Evolutionary conservation across 768 basidiomycete species (phyloP).

Genomic region (Daedaleopsis sinensis): DNA sequence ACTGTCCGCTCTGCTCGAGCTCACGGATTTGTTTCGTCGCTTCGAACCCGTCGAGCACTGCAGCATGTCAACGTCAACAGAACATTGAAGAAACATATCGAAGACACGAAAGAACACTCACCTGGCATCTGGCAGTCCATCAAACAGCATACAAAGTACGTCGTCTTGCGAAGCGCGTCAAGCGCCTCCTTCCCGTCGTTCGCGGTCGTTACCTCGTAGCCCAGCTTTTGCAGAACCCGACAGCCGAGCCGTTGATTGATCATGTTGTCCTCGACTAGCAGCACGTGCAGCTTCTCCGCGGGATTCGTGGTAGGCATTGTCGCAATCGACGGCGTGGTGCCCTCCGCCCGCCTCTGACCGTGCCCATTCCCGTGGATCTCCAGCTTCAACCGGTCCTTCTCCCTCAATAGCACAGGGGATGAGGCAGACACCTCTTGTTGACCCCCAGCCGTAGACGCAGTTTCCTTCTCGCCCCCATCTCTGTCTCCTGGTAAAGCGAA

Average conservation of each 20-base stretch:
- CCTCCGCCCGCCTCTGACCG: not conserved
- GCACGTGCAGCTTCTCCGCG: slow-evolving; percentile 9
- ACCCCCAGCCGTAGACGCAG: not conserved
- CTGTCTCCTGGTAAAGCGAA: slow-evolving; percentile 17
- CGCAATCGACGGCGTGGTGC: not conserved
- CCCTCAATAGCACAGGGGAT: not conserved
- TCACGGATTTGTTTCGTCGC: slow-evolving; percentile 28
- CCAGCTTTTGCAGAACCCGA: slow-evolving; percentile 30
- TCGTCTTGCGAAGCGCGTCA: slow-evolving; percentile 17
- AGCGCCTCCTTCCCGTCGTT: slow-evolving; percentile 31
- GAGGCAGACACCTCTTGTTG: not conserved
- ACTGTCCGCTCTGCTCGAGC: slow-evolving; percentile 24
- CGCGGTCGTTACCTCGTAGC: slow-evolving; percentile 28
- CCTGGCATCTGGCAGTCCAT: slow-evolving; percentile 34
- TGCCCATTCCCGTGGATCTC: not conserved
- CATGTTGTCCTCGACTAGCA: slow-evolving; percentile 33
- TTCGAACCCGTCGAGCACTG: slow-evolving; percentile 32
- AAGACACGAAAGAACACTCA: slow-evolving; percentile 4
- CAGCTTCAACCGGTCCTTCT: slow-evolving; percentile 8
- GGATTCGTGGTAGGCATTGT: not conserved
- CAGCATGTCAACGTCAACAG: not conserved
- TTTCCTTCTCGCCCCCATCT: not conserved
- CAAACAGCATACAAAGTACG: slow-evolving; percentile 24
- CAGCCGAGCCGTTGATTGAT: slow-evolving; percentile 32
- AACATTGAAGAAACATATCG: not conserved